Evolutionary conservation across 1,284 basidiomycete genomes (phyloP).

Genomic region (Malassezia yamatoensis): DNA sequence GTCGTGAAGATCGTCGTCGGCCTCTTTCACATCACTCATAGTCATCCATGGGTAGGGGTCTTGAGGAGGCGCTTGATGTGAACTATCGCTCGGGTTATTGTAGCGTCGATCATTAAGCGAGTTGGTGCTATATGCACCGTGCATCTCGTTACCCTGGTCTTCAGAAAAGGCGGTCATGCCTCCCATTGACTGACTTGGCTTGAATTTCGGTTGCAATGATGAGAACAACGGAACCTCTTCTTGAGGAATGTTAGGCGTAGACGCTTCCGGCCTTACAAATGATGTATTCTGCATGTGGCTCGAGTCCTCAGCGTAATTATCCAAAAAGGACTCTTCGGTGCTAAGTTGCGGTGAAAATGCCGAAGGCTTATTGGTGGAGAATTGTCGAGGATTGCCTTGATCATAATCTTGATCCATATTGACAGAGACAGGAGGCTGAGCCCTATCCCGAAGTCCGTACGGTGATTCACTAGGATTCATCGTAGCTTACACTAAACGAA

Average conservation of each 20-base stretch:
- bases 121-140: background rate
- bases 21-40: conserved; percentile 26
- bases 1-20: conserved; percentile 27
- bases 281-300: background rate
- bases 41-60: conserved; percentile 16
- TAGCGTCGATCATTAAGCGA: background rate
- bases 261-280: background rate
- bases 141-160: background rate
- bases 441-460: background rate
- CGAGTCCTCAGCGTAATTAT: background rate
- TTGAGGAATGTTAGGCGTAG: background rate
- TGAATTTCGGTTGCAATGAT: background rate
- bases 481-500: background rate
- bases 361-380: background rate
- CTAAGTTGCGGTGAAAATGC: conserved; percentile 2
- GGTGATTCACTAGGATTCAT: background rate
- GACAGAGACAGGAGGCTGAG: background rate
- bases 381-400: background rate
- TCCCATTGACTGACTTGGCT: conserved; percentile 2
- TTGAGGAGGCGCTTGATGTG: background rate
- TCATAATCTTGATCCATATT: background rate
- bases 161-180: background rate
- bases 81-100: conserved; percentile 5
- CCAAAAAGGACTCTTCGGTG: background rate
- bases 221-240: background rate